Evolutionary conservation across 805 yeast species (phyloP), one percentile per base, ranked within the genome.

Genomic region (Cyberlindnera bimundalis): DNA sequence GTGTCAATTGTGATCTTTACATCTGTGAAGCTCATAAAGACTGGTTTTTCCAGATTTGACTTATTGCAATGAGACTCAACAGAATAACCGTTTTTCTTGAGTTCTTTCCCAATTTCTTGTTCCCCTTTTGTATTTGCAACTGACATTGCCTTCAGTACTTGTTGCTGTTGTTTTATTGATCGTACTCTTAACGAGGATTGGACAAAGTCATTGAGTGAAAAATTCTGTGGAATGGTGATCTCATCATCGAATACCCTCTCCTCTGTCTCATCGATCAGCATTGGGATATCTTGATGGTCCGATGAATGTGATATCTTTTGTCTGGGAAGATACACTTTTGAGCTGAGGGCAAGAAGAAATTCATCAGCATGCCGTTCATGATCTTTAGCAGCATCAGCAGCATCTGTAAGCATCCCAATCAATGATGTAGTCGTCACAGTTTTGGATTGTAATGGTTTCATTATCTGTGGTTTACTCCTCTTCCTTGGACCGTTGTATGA

Each of bases 101-200:
- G 19, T 5, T 17, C 32, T 10, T 27, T 24, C 4, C 35, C 31
- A 9, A 35, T 31, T 16, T 20, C 30, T 6, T 29, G 21, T 12
- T 35, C 40, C 4, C 33, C 34, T 17, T 11, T 14, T 8, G 26
- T 18, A 12, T 21, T 21, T 6, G n/a, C 21, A 6, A 14, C 16
- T 15, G 36, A 24, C 27, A 35, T 30, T 3, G 31, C 32, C 18
- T 28, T 40, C 25, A 35, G 20, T 11, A 29, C 30, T 6, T 33
- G 37, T 5, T 29, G 39, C 5, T 32, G 35, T 14, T 38, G 41
- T n/a, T 25, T 33, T 17, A 37, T 20, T 8, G 42, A 31, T 12
- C 39, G 39, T 13, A 42, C 46, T 16, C 46, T 29, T 14, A 38
- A 28, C 16, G 46, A 42, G n/a, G 46, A 42, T 14, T 24, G 20